These are phyloP conservation scores for Dipodascus albidus DNA, from an alignment of 805 yeast genomes.

Conservation along the genomic window DNA sequence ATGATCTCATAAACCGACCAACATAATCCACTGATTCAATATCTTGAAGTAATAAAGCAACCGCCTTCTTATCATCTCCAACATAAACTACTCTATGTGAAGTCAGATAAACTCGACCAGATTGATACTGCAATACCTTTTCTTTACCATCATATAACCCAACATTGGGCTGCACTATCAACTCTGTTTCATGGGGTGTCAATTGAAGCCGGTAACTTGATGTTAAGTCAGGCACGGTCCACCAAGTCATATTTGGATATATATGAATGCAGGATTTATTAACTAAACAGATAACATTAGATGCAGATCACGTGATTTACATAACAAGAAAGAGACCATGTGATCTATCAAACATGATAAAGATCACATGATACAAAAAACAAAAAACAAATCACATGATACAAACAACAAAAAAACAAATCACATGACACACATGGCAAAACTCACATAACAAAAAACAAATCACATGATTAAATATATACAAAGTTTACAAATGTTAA, in stretches of 20 bases:
- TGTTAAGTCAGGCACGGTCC: constrained; percentile 24
- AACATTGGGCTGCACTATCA: constrained; percentile 40
- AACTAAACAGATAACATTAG: too few species aligned
- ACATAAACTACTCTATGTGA: constrained; percentile 62
- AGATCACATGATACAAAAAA: too few species aligned
- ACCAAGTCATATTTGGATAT: constrained; percentile 12
- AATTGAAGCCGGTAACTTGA: constrained; percentile 25
- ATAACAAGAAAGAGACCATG: too few species aligned
- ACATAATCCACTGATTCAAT: constrained; percentile 30
- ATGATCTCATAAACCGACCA: constrained; percentile 54
- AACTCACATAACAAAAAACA: too few species aligned
- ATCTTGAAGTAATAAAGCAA: constrained; percentile 36
- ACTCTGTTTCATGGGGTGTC: constrained; percentile 35
- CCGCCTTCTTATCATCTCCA: constrained; percentile 34
- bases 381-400: too few species aligned
- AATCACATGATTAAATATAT: too few species aligned
- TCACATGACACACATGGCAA: too few species aligned
- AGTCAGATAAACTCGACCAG: constrained; percentile 73
- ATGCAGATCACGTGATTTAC: background rate
- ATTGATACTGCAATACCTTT: constrained; percentile 51
- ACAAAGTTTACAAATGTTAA: background rate
- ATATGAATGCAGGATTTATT: too few species aligned
- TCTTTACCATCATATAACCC: constrained; percentile 67
- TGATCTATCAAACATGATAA: too few species aligned
- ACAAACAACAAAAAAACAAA: too few species aligned